Conservation (phyloP, 1,139 yeast species). For the Kodamaea derodonti region DNA sequence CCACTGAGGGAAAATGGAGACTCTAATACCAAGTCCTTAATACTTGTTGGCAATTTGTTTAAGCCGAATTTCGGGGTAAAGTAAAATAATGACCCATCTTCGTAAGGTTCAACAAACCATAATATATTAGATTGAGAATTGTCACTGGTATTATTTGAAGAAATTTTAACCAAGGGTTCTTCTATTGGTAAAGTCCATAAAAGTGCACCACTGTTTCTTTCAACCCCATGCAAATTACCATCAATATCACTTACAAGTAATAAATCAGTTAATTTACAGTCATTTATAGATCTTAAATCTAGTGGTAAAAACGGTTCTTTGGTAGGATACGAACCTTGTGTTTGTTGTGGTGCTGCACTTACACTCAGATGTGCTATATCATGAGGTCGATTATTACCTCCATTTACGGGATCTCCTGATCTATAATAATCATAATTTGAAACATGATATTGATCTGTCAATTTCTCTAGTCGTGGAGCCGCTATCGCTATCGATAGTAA, state of each 20-base stretch:
- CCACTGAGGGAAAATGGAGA: conserved; percentile 80
- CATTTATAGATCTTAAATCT: conserved; percentile 41
- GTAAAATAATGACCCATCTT: conserved; percentile 82
- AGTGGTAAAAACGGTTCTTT: conserved; percentile 25
- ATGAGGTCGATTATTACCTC: not conserved
- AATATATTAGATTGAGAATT: conserved; percentile 26
- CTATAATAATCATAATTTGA: conserved; percentile 1
- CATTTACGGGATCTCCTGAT: not conserved
- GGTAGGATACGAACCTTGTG: conserved; percentile 5
- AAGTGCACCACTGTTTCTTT: conserved; percentile 70
- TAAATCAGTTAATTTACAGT: conserved; percentile 58
- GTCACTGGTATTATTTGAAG: conserved; percentile 24
- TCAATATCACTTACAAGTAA: conserved; percentile 79
- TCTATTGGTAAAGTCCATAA: conserved; percentile 70
- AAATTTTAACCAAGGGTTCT: conserved; percentile 49
- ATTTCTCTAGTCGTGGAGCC: conserved; percentile 25
- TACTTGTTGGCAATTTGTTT: conserved; percentile 77
- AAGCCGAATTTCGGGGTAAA: conserved; percentile 78
- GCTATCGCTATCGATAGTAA: conserved; percentile 10
- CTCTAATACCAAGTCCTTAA: conserved; percentile 71
- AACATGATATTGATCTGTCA: conserved; percentile 11
- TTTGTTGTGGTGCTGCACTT: conserved; percentile 4
- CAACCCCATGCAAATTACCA: conserved; percentile 81
- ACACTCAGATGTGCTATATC: not conserved
- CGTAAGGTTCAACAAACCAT: conserved; percentile 91